phyloP scores from a whole-genome alignment of 768 basidiomycete species.

The Trametes villosa region DNA sequence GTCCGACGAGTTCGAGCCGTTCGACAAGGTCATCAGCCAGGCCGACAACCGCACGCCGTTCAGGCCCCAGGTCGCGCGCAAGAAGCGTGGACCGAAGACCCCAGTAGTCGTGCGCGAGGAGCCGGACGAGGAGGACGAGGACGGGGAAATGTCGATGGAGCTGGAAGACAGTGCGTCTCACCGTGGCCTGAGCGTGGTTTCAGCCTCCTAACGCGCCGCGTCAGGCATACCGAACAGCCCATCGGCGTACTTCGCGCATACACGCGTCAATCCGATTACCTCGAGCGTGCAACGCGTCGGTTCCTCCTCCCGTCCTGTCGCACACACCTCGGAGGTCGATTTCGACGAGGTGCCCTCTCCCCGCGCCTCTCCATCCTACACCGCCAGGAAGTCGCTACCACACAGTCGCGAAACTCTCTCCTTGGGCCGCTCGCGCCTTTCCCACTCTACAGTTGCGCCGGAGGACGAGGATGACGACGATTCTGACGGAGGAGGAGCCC shows the following conservation, averaged over 20 bases:
- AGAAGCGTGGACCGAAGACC: constrained; percentile 39
- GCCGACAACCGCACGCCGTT: constrained; percentile 71
- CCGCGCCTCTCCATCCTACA: constrained; percentile 28
- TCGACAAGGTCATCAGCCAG: constrained; percentile 73
- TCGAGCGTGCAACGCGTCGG: constrained; percentile 37
- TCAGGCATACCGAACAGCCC: constrained; percentile 36
- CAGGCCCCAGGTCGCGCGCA: constrained; percentile 48
- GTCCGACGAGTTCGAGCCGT: constrained; percentile 84
- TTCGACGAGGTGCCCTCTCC: constrained; percentile 42
- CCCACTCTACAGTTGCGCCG: constrained; percentile 23
- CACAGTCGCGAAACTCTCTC: constrained; percentile 16
- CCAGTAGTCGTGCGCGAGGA: constrained; percentile 30
- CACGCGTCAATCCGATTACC: constrained; percentile 32
- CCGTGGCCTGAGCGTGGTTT: background rate
- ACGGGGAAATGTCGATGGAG: constrained; percentile 82
- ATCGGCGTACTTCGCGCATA: constrained; percentile 35
- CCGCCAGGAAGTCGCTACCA: constrained; percentile 27
- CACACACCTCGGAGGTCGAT: constrained; percentile 38
- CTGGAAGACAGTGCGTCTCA: constrained; percentile 63
- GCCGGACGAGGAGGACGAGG: constrained; percentile 44
- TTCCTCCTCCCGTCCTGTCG: constrained; percentile 35
- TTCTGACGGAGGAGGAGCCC: constrained; percentile 7
- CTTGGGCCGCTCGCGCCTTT: constrained; percentile 29
- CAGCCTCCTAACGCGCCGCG: constrained; percentile 5
- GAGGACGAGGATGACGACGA: constrained; percentile 26